Conservation (phyloP, 2,329 filamentous ascomycete species). For the Pestalotiopsis sp. region DNA sequence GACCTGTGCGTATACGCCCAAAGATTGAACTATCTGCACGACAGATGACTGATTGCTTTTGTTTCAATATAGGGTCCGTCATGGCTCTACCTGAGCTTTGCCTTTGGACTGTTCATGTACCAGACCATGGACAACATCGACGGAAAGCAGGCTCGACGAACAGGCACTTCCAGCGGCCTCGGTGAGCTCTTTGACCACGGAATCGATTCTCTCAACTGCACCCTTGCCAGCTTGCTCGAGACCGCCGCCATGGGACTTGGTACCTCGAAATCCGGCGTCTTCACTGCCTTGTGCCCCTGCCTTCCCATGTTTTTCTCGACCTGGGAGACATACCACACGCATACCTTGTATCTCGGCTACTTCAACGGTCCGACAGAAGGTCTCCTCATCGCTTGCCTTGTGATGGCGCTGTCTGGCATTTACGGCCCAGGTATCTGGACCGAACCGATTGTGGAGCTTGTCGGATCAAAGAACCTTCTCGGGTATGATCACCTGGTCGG, state of each 20-base stretch:
- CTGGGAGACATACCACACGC: conserved; percentile 99
- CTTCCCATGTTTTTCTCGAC: conserved; percentile 99
- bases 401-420: conserved; percentile 87
- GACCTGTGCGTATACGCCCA: conserved; percentile 66
- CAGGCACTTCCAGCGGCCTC: conserved; percentile 90
- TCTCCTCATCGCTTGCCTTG: conserved; percentile 79
- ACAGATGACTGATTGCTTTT: conserved; percentile 1
- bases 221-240: conserved; percentile 86
- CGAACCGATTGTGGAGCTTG: conserved; percentile 68
- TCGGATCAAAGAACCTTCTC: conserved; percentile 61
- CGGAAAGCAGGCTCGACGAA: conserved; percentile 94
- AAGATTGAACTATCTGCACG: conserved; percentile 15
- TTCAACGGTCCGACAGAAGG: conserved; percentile 98
- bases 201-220: conserved; percentile 98
- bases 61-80: conserved; percentile 65
- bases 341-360: conserved; percentile 93
- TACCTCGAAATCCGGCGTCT: conserved; percentile 80
- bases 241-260: conserved; percentile 93
- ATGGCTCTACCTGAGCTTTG: conserved; percentile 97
- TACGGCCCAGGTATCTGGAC: conserved; percentile 90
- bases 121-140: conserved; percentile 99
- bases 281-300: conserved; percentile 88
- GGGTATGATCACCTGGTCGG: conserved; percentile 64
- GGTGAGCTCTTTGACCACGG: conserved; percentile 98
- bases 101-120: conserved; percentile 96